Evolutionary conservation across 2,329 filamentous ascomycete genomes (phyloP).

Genomic region (Chaetomiaceae sp.): DNA sequence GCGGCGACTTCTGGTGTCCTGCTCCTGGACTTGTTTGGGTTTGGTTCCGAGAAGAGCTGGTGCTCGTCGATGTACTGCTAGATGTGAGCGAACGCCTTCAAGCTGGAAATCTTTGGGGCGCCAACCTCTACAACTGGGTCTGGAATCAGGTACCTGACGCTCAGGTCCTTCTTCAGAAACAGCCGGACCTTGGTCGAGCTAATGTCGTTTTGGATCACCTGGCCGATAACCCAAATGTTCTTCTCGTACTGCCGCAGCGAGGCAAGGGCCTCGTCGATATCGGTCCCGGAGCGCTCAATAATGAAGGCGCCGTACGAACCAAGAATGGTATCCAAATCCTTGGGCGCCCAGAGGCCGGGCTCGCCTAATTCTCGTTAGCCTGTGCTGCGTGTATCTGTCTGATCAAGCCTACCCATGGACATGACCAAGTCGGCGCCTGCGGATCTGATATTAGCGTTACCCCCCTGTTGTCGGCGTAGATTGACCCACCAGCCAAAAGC

Average conservation of each 20-base stretch:
- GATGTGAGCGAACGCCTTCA: constrained; percentile 38
- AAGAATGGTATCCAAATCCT: constrained; percentile 84
- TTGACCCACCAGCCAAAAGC: constrained; percentile 55
- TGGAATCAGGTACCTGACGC: constrained; percentile 60
- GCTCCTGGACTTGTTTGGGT: constrained; percentile 10
- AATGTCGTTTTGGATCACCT: constrained; percentile 83
- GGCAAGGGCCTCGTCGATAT: constrained; percentile 83
- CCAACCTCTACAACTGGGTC: constrained; percentile 51
- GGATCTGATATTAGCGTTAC: constrained; percentile 1
- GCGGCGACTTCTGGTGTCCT: constrained; percentile 5
- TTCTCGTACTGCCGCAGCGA: constrained; percentile 76
- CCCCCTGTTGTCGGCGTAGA: no score
- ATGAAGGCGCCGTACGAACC: constrained; percentile 79
- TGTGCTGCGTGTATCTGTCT: not conserved
- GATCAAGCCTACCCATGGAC: constrained; percentile 23
- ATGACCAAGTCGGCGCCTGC: constrained; percentile 64
- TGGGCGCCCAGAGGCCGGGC: constrained; percentile 74
- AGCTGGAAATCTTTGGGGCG: not conserved
- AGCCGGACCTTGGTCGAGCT: constrained; percentile 78
- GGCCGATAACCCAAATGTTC: constrained; percentile 82
- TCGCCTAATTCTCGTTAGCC: constrained; percentile 58
- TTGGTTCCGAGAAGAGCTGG: constrained; percentile 55
- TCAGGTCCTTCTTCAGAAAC: constrained; percentile 75
- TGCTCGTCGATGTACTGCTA: constrained; percentile 64
- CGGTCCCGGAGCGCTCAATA: constrained; percentile 82